Percentiles rank a stretch among this genome's conserved stretches.
These are phyloP conservation scores for Anisodus tanguticus DNA, from an alignment of 257 asterid genomes.

Conservation along the genomic window DNA sequence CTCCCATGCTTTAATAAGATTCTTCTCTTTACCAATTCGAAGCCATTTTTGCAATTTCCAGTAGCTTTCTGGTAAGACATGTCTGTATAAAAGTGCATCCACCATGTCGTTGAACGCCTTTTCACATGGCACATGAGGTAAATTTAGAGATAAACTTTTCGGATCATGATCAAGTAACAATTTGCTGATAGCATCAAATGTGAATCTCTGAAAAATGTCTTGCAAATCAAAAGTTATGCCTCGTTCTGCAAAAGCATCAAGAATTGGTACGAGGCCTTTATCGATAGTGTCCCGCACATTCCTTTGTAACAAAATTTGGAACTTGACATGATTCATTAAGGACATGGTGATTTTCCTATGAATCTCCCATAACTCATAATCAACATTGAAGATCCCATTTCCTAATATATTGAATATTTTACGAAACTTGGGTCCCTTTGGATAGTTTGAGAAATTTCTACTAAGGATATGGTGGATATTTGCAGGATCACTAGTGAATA, in stretches of 20 bases:
- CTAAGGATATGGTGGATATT: conserved; percentile 20
- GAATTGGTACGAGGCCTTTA: conserved; percentile 7
- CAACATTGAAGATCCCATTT: conserved; percentile 19
- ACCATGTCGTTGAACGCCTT: not conserved
- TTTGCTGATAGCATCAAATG: not conserved
- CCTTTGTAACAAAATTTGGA: not conserved
- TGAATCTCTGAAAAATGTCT: conserved; percentile 1
- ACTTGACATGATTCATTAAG: not conserved
- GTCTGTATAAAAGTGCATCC: not conserved
- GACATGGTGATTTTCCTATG: conserved; percentile 18
- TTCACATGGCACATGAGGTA: not conserved
- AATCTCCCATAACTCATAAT: conserved; percentile 25
- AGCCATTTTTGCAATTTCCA: conserved; percentile 28
- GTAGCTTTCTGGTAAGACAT: not conserved
- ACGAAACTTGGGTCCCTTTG: not conserved
- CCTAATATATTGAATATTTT: conserved; percentile 13
- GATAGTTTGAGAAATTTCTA: conserved; percentile 29
- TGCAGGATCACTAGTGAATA: conserved; percentile 16
- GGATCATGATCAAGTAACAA: not conserved
- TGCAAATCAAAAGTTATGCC: not conserved
- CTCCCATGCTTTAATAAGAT: not conserved
- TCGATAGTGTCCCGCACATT: not conserved
- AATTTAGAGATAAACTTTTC: not conserved
- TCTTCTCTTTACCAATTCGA: conserved; percentile 14
- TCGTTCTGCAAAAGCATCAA: not conserved